A percentile compares a stretch with the other conserved stretches of the same genome.
These are phyloP conservation scores for Domatiomyces globalis DNA, from an alignment of 2,329 filamentous ascomycete species.

Conservation along the genomic window DNA sequence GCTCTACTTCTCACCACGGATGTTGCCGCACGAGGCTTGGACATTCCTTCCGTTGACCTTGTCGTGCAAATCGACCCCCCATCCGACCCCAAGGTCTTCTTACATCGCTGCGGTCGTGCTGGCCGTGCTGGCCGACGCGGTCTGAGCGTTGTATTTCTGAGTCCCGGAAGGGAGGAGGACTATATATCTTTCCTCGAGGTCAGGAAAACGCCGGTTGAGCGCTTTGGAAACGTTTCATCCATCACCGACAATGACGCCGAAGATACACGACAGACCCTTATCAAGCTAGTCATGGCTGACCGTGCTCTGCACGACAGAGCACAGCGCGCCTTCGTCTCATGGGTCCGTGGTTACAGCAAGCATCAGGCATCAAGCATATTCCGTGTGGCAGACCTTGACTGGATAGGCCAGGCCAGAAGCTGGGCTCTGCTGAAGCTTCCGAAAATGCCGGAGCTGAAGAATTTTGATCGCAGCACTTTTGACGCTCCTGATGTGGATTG, in stretches of 20 bases:
- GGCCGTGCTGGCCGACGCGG: conserved; percentile 56
- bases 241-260: conserved; percentile 50
- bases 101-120: conserved; percentile 51
- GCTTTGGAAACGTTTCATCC: conserved; percentile 40
- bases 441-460: conserved; percentile 80
- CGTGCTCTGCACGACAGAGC: conserved; percentile 70
- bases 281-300: conserved; percentile 42
- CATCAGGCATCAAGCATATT: conserved; percentile 90
- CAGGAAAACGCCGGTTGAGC: conserved; percentile 67
- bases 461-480: conserved; percentile 54
- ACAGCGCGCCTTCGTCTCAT: conserved; percentile 82
- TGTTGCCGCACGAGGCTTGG: conserved; percentile 75
- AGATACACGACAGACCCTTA: conserved; percentile 45
- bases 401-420: conserved; percentile 62
- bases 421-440: conserved; percentile 82
- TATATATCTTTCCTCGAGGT: conserved; percentile 79
- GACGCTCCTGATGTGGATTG: conserved; percentile 53
- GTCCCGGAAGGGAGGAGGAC: conserved; percentile 73
- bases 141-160: conserved; percentile 71
- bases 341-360: conserved; percentile 80
- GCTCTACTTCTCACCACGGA: conserved; percentile 84
- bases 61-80: conserved; percentile 78
- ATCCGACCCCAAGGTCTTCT: conserved; percentile 74
- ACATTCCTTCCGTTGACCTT: conserved; percentile 82
- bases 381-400: conserved; percentile 65